These are phyloP conservation scores for Talaromyces nanjingensis DNA, from an alignment of 495 filamentous ascomycete species.

Conservation along the genomic window DNA sequence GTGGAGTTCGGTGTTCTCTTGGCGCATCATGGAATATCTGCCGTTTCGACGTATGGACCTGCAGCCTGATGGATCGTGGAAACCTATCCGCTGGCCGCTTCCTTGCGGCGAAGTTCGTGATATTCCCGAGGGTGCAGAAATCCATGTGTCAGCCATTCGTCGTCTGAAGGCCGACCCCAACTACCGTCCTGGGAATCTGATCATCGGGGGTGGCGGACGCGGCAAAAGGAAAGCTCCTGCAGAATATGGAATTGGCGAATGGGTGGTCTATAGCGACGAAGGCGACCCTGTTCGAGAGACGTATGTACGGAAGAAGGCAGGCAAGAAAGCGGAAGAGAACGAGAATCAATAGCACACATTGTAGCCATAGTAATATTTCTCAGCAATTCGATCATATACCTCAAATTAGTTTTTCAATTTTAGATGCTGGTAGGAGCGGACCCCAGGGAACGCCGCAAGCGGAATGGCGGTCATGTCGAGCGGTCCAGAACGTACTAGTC, in stretches of 20 bases:
- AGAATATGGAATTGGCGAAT: slow-evolving; percentile 62
- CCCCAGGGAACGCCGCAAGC: neutral
- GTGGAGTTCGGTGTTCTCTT: slow-evolving; percentile 52
- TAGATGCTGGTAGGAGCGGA: neutral
- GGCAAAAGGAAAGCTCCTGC: slow-evolving; percentile 56
- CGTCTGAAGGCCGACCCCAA: slow-evolving; percentile 57
- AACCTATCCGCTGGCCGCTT: slow-evolving; percentile 72
- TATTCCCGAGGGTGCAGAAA: slow-evolving; percentile 61
- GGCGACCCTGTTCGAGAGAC: slow-evolving; percentile 62
- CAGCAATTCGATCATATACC: neutral
- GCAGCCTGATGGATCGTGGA: slow-evolving; percentile 67
- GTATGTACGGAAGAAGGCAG: slow-evolving; percentile 35
- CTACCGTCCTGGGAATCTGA: slow-evolving; percentile 77
- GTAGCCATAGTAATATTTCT: neutral
- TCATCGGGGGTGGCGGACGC: slow-evolving; percentile 72
- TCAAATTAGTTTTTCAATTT: neutral
- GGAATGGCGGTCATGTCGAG: neutral
- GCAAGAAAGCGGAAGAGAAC: slow-evolving; percentile 2
- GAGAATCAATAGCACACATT: slow-evolving; percentile 14
- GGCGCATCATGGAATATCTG: slow-evolving; percentile 81
- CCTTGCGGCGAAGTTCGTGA: slow-evolving; percentile 77
- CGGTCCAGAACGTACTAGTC: neutral
- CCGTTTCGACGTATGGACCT: slow-evolving; percentile 83
- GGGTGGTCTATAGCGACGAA: slow-evolving; percentile 56
- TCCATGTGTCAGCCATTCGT: slow-evolving; percentile 68